Evolutionary conservation across 305 asterid genomes (phyloP).

Genomic region (Fraxinus floribunda): DNA sequence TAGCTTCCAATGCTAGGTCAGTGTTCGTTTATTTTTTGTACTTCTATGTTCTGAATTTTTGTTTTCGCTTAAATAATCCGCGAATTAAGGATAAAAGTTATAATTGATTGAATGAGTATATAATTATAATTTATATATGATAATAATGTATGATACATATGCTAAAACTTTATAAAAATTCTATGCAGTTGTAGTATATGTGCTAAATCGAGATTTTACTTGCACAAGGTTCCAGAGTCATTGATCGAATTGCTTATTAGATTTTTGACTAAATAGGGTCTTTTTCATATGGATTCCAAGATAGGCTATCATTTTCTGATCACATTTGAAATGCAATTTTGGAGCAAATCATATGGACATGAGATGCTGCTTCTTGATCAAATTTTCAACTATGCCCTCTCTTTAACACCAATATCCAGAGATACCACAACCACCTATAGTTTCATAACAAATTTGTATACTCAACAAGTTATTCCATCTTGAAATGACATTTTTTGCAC

Average conservation of each 20-base stretch:
- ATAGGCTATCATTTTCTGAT: background rate
- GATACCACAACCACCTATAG: background rate
- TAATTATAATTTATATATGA: background rate
- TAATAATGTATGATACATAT: background rate
- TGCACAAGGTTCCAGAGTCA: background rate
- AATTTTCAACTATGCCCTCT: background rate
- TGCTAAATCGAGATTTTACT: background rate
- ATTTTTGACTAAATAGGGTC: background rate
- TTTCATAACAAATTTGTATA: background rate
- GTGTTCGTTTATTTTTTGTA: conserved; percentile 15
- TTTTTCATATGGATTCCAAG: background rate
- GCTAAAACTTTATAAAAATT: background rate
- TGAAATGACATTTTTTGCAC: background rate
- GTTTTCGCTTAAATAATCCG: background rate
- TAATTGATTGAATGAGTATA: background rate
- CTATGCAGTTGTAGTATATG: background rate
- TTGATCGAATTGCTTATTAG: background rate
- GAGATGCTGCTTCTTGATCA: background rate
- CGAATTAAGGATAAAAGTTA: background rate
- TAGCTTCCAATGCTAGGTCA: conserved; percentile 36
- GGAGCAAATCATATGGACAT: background rate
- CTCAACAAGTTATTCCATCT: background rate
- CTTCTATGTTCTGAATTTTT: background rate
- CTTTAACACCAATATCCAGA: background rate
- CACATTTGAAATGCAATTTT: background rate